These are phyloP conservation scores for Chaetomiaceae sp. DNA, from an alignment of 2,329 filamentous ascomycete genomes.

Conservation along the genomic window DNA sequence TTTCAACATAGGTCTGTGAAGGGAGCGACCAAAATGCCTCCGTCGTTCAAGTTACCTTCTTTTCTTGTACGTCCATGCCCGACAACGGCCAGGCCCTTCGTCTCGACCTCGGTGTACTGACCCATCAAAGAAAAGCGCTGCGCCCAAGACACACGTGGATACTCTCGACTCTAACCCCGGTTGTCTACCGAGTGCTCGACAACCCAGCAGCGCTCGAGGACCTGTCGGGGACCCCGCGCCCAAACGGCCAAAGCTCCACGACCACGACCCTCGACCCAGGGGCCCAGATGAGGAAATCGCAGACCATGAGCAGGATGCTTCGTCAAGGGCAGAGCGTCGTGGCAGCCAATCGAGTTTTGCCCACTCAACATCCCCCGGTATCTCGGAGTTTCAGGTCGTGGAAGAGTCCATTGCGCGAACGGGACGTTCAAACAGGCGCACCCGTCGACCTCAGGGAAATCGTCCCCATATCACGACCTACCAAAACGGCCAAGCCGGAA, in stretches of 20 bases:
- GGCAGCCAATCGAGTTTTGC: slow-evolving; percentile 19
- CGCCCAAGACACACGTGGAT: slow-evolving; percentile 22
- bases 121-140: neutral
- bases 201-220: neutral
- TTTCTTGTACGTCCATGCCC: slow-evolving; percentile 4
- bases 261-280: neutral
- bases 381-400: slow-evolving; percentile 14
- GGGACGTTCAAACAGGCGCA: slow-evolving; percentile 16
- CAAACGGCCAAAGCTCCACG: slow-evolving; percentile 16
- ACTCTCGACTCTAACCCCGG: slow-evolving; percentile 12
- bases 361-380: slow-evolving; percentile 3
- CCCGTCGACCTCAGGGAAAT: neutral
- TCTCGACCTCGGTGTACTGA: neutral
- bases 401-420: neutral
- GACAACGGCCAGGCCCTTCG: neutral
- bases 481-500: neutral
- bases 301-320: slow-evolving; percentile 9
- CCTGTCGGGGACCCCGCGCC: neutral
- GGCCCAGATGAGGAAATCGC: slow-evolving; percentile 11
- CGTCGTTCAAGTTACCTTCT: neutral
- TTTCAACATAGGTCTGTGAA: slow-evolving; percentile 17
- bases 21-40: slow-evolving; percentile 17
- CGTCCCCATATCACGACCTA: neutral
- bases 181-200: neutral
- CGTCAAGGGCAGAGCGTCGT: slow-evolving; percentile 3